phyloP scores from a whole-genome alignment of 805 yeast genomes.

The Kodamaea fukazawae region DNA sequence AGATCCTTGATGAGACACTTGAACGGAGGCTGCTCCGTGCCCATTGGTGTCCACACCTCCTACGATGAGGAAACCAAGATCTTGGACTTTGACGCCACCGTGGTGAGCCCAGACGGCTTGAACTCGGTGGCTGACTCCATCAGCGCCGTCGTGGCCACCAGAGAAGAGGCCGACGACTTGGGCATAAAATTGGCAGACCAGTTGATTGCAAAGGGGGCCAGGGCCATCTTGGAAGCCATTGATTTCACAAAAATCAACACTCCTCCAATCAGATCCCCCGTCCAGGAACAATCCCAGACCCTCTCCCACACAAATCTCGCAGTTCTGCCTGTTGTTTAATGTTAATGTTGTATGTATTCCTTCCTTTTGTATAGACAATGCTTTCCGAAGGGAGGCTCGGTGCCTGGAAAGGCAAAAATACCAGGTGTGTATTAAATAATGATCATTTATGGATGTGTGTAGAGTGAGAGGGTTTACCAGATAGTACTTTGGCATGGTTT shows the following conservation, averaged over 20 bases:
- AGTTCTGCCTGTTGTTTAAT: not conserved
- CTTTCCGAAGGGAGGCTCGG: not conserved
- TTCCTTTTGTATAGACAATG: not conserved
- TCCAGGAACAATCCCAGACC: too few relatives aligned
- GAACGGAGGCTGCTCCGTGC: conserved; percentile 98
- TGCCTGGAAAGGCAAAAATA: not conserved
- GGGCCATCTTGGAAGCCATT: conserved; percentile 73
- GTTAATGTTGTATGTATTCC: too few relatives aligned
- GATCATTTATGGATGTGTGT: too few relatives aligned
- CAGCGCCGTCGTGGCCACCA: conserved; percentile 35
- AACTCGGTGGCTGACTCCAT: conserved; percentile 60
- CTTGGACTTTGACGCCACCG: conserved; percentile 64
- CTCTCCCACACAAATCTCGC: too few relatives aligned
- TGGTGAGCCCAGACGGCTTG: conserved; percentile 81
- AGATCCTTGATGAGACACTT: conserved; percentile 80
- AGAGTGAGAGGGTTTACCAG: too few relatives aligned
- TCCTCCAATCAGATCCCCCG: conserved; percentile 19
- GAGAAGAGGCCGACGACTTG: conserved; percentile 62
- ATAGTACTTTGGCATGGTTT: too few relatives aligned
- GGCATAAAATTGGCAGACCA: conserved; percentile 69
- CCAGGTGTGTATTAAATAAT: too few relatives aligned
- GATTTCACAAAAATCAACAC: conserved; percentile 61
- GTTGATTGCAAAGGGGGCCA: conserved; percentile 77
- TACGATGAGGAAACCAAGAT: conserved; percentile 43
- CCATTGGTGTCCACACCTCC: conserved; percentile 81